Evolutionary conservation across 345 rosid species (phyloP).

Genomic region (Carallia brachiata): DNA sequence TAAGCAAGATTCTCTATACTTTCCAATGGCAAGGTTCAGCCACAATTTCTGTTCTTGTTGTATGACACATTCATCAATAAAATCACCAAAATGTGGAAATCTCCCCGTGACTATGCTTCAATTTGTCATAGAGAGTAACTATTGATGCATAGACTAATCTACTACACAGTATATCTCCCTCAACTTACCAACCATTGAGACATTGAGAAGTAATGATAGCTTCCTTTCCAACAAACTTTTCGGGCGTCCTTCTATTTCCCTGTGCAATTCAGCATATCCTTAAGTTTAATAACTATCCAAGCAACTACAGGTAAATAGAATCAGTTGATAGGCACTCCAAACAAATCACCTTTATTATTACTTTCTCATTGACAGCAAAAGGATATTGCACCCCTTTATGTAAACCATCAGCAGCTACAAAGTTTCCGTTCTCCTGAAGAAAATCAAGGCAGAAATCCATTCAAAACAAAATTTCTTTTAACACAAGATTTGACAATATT

Average conservation of each 20-base stretch:
- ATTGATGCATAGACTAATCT: too few relatives aligned
- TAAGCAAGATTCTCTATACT: neutral
- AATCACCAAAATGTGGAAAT: neutral
- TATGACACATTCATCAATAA: too few relatives aligned
- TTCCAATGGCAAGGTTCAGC: too few relatives aligned
- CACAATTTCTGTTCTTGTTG: too few relatives aligned
- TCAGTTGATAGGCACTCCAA: neutral
- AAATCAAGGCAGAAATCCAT: neutral
- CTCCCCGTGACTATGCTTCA: neutral
- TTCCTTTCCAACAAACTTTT: conserved; percentile 96
- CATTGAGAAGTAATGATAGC: conserved; percentile 94
- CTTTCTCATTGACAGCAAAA: conserved; percentile 90
- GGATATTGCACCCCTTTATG: conserved; percentile 85
- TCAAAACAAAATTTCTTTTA: neutral
- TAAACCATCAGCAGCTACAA: conserved; percentile 56
- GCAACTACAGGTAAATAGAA: conserved; percentile 4
- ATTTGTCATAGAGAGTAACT: neutral
- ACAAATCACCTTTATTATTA: conserved; percentile 71
- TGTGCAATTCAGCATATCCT: conserved; percentile 33
- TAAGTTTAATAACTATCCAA: conserved; percentile 13
- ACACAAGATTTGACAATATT: neutral
- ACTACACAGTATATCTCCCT: neutral
- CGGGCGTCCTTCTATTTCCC: conserved; percentile 97
- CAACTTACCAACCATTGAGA: conserved; percentile 94
- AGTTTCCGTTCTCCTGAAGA: conserved; percentile 75